Base-by-base conservation (phyloP, 805 yeast genomes). In the Teunomyces cretensis region DNA sequence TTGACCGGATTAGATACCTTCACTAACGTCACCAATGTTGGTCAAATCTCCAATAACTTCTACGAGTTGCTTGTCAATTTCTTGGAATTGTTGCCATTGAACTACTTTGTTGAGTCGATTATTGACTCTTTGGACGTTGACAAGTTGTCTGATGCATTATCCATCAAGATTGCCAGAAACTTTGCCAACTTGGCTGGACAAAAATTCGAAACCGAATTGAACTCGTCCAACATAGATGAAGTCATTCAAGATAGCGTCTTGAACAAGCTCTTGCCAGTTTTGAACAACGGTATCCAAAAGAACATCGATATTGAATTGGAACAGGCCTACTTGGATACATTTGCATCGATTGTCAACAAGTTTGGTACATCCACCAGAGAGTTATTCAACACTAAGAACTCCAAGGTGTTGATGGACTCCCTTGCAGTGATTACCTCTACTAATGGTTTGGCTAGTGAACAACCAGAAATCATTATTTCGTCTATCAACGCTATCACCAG, bases 41-140 rank as follows among this genome's bases (percentile, higher is more conserved):
- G 47, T 17, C 62, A 45, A 30, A 65, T 74, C 17, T 65, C 74
- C 14, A 62, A 58, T 35, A 70, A 68, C 28, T 65, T 84, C 43
- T 80, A 81, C 58, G 74, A 71, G 22, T 64, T 88, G 41, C 71
- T 92, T 51, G 79, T 81, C 28, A 79, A 79, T 52, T 68, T 84
- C 50, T 68, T 92, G 47, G 81, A 81, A 46, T 70, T 89, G 49
- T 70, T 92, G 43, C 97, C 98, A 26, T 78, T 90, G 51, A 76
- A 76, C 49, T 78, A 81, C 52, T 91, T 88, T 61, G 84, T 85
- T 24, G 70, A 74, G 13, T 80, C 96, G 1, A 75, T 86, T 17
- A 49, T 66, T 13, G 67, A 65, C 15, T 62, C 72, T 0, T 69
- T 79, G 50, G 58, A 70, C 33, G 54, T 54, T 4, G 55, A 51